These are phyloP conservation scores for Tolypocladium sp. DNA, from an alignment of 2,329 filamentous ascomycete genomes.

Conservation along the genomic window DNA sequence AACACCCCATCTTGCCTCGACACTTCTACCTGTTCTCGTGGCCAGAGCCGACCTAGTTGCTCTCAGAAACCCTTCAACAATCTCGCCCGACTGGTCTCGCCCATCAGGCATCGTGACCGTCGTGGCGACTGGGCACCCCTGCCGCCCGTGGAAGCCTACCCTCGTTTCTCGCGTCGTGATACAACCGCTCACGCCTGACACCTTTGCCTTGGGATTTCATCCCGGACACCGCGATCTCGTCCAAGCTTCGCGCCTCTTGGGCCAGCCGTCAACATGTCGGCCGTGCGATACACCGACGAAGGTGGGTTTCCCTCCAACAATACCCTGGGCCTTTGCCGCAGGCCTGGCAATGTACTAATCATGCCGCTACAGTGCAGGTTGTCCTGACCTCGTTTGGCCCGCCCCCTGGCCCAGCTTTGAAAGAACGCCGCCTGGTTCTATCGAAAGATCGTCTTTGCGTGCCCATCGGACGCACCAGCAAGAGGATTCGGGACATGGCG, in stretches of 20 bases:
- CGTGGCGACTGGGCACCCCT: neutral
- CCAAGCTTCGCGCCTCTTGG: neutral
- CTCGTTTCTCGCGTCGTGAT: too few species aligned
- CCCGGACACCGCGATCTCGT: neutral
- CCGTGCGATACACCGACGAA: neutral
- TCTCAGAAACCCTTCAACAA: too few species aligned
- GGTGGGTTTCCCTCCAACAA: neutral
- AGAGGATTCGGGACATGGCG: slow-evolving; percentile 21
- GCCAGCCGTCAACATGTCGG: neutral
- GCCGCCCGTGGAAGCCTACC: neutral
- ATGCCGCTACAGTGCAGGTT: slow-evolving; percentile 17
- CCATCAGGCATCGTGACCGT: neutral
- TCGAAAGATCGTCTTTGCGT: slow-evolving; percentile 17
- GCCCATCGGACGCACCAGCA: slow-evolving; percentile 36
- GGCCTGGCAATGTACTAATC: neutral
- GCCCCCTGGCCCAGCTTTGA: slow-evolving; percentile 9
- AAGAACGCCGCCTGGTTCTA: slow-evolving; percentile 20
- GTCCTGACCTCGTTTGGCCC: slow-evolving; percentile 15
- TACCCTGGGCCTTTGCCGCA: neutral
- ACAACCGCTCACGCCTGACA: neutral
- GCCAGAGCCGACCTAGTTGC: neutral
- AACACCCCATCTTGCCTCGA: neutral
- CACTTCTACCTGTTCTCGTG: neutral
- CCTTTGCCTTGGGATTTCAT: neutral
- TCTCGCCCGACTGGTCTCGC: neutral